These are phyloP conservation scores for Spinellus fusiger DNA, from an alignment of 192 early-diverging fungal genomes.

Conservation along the genomic window DNA sequence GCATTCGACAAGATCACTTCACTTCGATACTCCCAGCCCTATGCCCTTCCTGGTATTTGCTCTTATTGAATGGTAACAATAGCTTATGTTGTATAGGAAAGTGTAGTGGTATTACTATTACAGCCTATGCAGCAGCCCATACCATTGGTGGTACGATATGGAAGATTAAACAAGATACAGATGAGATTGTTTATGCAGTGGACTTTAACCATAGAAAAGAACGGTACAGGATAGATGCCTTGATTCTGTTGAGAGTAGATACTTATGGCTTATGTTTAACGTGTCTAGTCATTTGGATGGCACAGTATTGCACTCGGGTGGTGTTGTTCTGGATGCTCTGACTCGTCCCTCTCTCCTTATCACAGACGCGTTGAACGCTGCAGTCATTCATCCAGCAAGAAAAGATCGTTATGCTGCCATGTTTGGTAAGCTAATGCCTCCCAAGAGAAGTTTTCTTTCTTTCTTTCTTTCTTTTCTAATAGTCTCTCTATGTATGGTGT, in stretches of 20 bases:
- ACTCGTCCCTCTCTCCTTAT: slow-evolving; percentile 84
- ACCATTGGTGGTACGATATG: slow-evolving; percentile 95
- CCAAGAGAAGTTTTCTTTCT: not conserved
- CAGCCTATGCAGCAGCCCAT: slow-evolving; percentile 89
- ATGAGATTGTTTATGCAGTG: slow-evolving; percentile 91
- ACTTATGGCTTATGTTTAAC: not conserved
- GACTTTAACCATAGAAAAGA: slow-evolving; percentile 95
- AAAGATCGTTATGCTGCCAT: slow-evolving; percentile 71
- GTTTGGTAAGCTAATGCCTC: slow-evolving; percentile 59
- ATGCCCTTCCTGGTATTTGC: slow-evolving; percentile 50
- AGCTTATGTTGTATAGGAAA: slow-evolving; percentile 46
- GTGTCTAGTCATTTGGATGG: slow-evolving; percentile 69
- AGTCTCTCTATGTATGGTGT: too few relatives aligned
- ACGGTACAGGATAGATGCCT: slow-evolving; percentile 40
- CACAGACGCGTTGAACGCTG: slow-evolving; percentile 81
- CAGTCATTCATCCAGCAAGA: slow-evolving; percentile 59
- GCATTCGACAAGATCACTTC: slow-evolving; percentile 78
- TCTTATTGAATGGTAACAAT: slow-evolving; percentile 14
- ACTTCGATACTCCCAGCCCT: slow-evolving; percentile 86
- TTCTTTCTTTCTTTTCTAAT: not conserved
- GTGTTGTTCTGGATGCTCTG: slow-evolving; percentile 60
- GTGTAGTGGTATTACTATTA: slow-evolving; percentile 79
- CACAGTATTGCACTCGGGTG: slow-evolving; percentile 58
- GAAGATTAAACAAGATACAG: slow-evolving; percentile 92
- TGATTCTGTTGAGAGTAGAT: not conserved